A percentile compares a stretch with the other conserved stretches of the same genome.
Conservation (phyloP, 129 eudicot species). For the Artemisia argyi region DNA sequence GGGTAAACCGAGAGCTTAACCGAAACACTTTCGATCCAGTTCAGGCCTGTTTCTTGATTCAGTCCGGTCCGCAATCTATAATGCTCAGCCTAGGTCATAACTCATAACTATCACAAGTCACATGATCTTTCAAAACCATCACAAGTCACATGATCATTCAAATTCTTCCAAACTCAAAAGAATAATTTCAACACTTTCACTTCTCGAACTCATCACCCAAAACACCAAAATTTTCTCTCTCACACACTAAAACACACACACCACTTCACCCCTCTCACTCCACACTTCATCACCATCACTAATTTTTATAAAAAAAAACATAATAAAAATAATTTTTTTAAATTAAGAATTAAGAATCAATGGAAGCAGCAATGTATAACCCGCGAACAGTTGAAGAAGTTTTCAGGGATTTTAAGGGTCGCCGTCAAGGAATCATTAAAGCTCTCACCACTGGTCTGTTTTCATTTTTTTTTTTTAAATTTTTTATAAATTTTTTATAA, state of each 20-base stretch:
- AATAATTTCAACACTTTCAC: no score
- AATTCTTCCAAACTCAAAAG: no score
- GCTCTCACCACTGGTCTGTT: conserved; percentile 74
- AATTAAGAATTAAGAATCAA: background rate
- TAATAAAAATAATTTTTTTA: background rate
- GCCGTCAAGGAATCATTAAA: conserved; percentile 70
- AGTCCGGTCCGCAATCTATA: no score
- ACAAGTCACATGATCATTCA: no score
- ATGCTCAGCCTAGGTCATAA: no score
- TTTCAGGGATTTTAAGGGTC: conserved; percentile 80
- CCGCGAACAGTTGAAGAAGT: conserved; percentile 87
- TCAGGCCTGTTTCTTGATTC: no score
- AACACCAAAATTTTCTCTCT: conserved; percentile 15
- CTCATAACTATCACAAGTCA: no score
- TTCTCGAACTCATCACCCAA: conserved; percentile 62
- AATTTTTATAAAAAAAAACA: background rate
- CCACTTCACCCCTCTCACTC: background rate
- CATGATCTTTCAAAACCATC: no score
- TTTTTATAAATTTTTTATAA: background rate
- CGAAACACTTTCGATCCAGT: no score
- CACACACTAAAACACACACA: conserved; percentile 1
- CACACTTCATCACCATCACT: background rate
- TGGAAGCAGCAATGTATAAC: conserved; percentile 51
- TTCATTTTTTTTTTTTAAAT: background rate
- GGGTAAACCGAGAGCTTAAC: no score